Evolutionary conservation across 169 alveolate genomes (phyloP).

Genomic region (Ichthyophthirius multifiliis): DNA sequence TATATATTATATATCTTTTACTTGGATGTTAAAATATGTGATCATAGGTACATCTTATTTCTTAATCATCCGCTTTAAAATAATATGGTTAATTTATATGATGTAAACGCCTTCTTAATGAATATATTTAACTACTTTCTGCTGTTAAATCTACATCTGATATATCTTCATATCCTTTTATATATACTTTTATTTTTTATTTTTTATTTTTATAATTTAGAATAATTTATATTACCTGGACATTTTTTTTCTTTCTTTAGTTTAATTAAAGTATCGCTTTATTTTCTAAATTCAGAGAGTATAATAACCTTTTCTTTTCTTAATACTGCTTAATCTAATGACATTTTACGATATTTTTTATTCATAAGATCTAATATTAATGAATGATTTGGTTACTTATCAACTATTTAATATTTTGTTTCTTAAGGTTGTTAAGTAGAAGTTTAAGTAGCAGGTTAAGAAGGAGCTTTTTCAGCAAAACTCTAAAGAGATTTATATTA

Average conservation of each 20-base stretch:
- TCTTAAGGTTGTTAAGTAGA: too few species aligned
- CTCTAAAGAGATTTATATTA: too few species aligned
- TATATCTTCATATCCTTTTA: background rate
- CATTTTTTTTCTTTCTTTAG: background rate
- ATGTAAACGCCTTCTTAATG: background rate
- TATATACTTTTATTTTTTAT: background rate
- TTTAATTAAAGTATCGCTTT: background rate
- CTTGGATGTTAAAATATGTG: background rate
- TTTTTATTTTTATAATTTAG: background rate
- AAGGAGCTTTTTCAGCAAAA: too few species aligned
- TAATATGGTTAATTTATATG: background rate
- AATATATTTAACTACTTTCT: background rate
- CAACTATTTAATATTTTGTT: too few species aligned
- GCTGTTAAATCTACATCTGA: conserved; percentile 7
- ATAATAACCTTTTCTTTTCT: conserved; percentile 4
- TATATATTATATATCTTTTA: background rate
- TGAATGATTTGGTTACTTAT: background rate
- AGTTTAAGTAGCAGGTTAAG: too few species aligned
- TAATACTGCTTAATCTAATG: background rate
- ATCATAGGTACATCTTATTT: conserved; percentile 7
- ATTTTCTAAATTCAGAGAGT: background rate
- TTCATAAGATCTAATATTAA: background rate
- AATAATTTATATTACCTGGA: background rate
- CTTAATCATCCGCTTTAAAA: background rate
- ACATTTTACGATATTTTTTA: conserved; percentile 8